Evolutionary conservation across 257 asterid genomes (phyloP).

Genomic region (Solanum megistacrolobum): DNA sequence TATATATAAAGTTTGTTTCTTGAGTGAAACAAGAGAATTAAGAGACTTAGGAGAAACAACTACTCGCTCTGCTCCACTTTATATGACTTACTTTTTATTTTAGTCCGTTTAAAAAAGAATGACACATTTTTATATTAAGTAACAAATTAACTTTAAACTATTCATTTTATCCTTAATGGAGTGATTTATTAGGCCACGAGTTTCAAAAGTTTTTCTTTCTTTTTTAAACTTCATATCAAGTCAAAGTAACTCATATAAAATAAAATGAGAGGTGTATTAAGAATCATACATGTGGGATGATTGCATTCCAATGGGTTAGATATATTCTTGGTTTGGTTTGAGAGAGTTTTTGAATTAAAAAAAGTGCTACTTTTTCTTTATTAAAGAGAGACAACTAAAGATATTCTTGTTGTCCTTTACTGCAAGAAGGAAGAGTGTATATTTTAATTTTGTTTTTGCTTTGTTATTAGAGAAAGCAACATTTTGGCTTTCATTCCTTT

Average conservation of each 20-base stretch:
- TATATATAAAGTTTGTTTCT: background rate
- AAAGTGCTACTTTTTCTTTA: conserved; percentile 39
- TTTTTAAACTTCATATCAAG: rapidly evolving
- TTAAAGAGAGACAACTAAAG: conserved; percentile 53
- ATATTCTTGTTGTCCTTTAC: conserved; percentile 41
- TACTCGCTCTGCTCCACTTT: rapidly evolving
- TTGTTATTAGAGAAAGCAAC: conserved; percentile 26
- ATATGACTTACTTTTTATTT: no score
- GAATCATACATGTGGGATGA: background rate
- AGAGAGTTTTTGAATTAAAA: conserved; percentile 32
- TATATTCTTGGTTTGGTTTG: conserved; percentile 3
- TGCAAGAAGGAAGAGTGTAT: conserved; percentile 3
- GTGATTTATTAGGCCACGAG: background rate
- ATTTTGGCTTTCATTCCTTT: conserved; percentile 17
- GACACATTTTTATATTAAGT: no score
- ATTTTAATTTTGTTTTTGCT: conserved; percentile 14
- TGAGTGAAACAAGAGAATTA: background rate
- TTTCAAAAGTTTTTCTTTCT: no score
- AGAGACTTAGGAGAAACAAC: background rate
- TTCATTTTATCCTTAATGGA: rapidly evolving
- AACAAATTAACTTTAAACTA: no score
- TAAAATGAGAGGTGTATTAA: rapidly evolving
- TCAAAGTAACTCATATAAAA: no score
- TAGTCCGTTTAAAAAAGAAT: rapidly evolving
- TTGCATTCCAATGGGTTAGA: background rate